These are phyloP conservation scores for Cyclotella kingstonii DNA, from an alignment of 108 stramenopile species.

Conservation along the genomic window DNA sequence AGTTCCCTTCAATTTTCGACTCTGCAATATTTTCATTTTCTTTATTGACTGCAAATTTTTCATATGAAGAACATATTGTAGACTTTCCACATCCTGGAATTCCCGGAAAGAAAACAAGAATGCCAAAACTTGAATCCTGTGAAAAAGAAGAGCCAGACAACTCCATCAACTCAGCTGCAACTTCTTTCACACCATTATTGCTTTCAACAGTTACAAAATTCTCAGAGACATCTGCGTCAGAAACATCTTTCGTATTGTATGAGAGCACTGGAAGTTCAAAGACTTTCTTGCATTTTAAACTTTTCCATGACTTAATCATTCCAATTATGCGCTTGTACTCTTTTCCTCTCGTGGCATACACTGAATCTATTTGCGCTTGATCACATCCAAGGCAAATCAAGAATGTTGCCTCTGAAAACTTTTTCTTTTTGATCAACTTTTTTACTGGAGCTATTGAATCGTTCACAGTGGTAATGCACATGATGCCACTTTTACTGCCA, in stretches of 20 bases:
- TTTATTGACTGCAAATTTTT: too few species aligned
- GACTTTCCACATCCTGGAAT: conserved; percentile 89
- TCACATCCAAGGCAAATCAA: conserved; percentile 42
- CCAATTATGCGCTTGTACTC: conserved; percentile 15
- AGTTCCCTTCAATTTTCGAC: too few species aligned
- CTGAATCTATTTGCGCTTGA: conserved; percentile 26
- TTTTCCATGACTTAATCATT: conserved; percentile 39
- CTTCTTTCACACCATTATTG: background rate
- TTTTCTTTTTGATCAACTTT: conserved; percentile 15
- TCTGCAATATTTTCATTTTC: too few species aligned
- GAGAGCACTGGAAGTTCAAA: conserved; percentile 28
- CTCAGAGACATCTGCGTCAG: background rate
- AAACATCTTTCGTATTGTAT: background rate
- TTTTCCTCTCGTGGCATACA: background rate
- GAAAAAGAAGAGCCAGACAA: background rate
- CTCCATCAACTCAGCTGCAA: conserved; percentile 17
- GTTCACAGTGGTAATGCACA: conserved; percentile 1
- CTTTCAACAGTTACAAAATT: background rate
- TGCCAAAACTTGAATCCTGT: conserved; percentile 37
- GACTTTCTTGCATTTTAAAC: conserved; percentile 25
- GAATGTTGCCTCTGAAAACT: conserved; percentile 25
- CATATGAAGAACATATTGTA: too few species aligned
- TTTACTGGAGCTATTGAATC: conserved; percentile 4
- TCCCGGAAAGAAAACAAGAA: conserved; percentile 74
- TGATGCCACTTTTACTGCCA: background rate